Percentiles rank a stretch among this genome's conserved stretches.
Conservation (phyloP, 2,329 filamentous ascomycete genomes). For the Cyphellophora attinorum region DNA sequence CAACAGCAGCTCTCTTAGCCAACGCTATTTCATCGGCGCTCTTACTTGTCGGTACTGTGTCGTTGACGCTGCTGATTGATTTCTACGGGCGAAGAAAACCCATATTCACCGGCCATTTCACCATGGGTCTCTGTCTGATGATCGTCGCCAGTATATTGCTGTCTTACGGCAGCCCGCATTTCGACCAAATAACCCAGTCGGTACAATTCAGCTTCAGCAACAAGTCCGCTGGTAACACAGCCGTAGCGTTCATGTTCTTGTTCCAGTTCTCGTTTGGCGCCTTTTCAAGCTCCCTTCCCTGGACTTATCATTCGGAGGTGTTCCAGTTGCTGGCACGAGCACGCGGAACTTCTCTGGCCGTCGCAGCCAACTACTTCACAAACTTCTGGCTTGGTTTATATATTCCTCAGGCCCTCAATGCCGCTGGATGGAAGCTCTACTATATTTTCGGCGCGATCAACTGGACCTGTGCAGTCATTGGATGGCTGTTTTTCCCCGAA, state of each 20-base stretch:
- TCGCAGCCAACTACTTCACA: background rate
- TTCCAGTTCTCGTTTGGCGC: background rate
- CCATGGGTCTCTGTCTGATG: background rate
- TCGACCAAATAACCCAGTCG: background rate
- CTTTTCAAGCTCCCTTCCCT: background rate
- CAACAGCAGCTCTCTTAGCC: background rate
- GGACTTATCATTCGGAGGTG: background rate
- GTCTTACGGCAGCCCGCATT: background rate
- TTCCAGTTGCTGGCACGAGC: background rate
- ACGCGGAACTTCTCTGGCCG: background rate
- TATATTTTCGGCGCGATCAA: background rate
- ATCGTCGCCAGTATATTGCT: background rate
- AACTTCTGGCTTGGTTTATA: conserved; percentile 1
- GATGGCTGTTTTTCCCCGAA: conserved; percentile 40
- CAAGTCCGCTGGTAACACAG: background rate
- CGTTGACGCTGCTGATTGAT: background rate
- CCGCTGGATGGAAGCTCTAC: background rate
- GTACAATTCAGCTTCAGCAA: background rate
- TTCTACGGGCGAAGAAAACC: background rate
- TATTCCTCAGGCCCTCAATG: background rate
- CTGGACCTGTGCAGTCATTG: background rate
- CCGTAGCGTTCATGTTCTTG: conserved; percentile 1
- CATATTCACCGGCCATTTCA: background rate
- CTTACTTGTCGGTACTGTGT: background rate
- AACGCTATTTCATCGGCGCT: background rate